Evolutionary conservation across 768 basidiomycete genomes (phyloP), one percentile per base, ranked within the genome.

Genomic region (Gyrodon lividus): DNA sequence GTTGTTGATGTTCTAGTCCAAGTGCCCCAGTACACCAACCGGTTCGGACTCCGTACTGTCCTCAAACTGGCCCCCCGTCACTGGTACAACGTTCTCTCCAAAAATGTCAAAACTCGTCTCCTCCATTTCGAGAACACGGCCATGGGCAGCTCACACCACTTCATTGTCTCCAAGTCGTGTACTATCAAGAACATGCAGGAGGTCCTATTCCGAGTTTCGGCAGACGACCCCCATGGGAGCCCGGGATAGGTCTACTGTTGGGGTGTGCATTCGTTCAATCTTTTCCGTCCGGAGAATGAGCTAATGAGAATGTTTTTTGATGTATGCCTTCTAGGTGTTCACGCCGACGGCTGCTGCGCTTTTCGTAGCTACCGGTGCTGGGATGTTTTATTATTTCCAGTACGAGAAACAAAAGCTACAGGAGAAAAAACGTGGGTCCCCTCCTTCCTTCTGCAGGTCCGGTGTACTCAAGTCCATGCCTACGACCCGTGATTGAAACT

Each of bases 361-460:
- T 19, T 97, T 99, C 67, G 69, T 96, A n/a, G 72, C 79, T 2
- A 86, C 92, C 6, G 94, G 94, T 1, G 72, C 79, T 10, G 94
- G 86, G 2, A 75, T 99, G 16, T 90, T 84, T 63, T 84, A 80
- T 59, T 98, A 98, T 73, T 98, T 99, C 72, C 79, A 83, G 46
- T 74, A 83, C 50, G 94, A 98, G 70, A 98, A 98, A 73, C 76
- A 75, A 35, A 81, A 86, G 57, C 67, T 96, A 22, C 73, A 80
- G 24, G 89, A 91, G 65, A 77, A 86, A 64, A 86, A 86, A 65
- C 83, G 92, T 92, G 54, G 49, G 82, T 71, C 7, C 34, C 40
- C 48, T 26, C 42, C 16, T 40, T 6, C 51, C 34, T 13, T 24
- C n/a, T 7, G 16, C 19, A 31, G 31, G 1, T n/a, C 31, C 17